Percentiles rank a stretch among this genome's conserved stretches.
These are phyloP conservation scores for Suhomyces chickasaworum DNA, from an alignment of 1,139 yeast species.

Conservation along the genomic window DNA sequence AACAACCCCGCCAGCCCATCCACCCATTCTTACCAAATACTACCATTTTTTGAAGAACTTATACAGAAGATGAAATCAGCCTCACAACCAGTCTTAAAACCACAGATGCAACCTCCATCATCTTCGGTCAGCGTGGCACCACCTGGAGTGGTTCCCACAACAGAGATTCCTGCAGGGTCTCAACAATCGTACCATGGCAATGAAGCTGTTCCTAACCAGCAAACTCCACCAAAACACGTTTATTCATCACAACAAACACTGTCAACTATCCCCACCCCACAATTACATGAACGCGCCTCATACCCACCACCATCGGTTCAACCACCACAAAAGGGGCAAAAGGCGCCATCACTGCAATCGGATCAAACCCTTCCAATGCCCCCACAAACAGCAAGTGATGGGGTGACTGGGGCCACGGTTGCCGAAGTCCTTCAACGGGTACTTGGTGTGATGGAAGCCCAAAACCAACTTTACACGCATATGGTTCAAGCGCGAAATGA, in stretches of 20 bases:
- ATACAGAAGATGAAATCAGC: slow-evolving; percentile 10
- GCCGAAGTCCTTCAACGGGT: not conserved
- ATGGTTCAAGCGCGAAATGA: not conserved
- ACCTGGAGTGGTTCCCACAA: not conserved
- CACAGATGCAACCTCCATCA: not conserved
- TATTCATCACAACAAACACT: not conserved
- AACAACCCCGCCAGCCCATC: not conserved
- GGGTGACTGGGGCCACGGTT: not conserved
- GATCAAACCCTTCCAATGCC: no score
- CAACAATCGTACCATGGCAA: not conserved
- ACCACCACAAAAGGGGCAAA: not conserved
- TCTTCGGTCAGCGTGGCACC: not conserved
- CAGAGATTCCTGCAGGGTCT: not conserved
- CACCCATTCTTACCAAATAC: slow-evolving; percentile 4
- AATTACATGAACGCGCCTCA: not conserved
- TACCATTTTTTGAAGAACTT: slow-evolving; percentile 15
- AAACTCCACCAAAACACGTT: not conserved
- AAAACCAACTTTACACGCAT: not conserved
- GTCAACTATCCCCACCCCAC: not conserved
- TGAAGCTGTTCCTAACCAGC: not conserved
- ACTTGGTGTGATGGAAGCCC: not conserved
- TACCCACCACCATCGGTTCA: not conserved
- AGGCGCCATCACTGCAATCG: no score
- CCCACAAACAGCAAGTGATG: not conserved
- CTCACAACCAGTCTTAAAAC: not conserved